Base-by-base conservation (phyloP, 2,329 filamentous ascomycete species). In the Didymella arachidicola region DNA sequence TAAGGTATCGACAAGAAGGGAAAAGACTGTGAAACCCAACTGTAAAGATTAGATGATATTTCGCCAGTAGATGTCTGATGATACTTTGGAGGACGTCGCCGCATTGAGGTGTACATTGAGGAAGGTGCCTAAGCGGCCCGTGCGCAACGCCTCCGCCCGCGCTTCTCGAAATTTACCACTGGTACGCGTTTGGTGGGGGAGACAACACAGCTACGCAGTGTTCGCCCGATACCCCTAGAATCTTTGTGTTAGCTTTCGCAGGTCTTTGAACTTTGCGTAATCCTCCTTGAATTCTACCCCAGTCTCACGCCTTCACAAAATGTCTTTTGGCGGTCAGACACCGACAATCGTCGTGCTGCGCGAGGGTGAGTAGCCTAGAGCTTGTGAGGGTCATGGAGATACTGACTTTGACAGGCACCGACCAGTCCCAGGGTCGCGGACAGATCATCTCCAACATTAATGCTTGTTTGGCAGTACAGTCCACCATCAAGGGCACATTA, bases 381-480 rank as follows among this genome's bases (percentile, higher is more conserved):
- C 64, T 71, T 57, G 41, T 56, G 49, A 18, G 46, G 45, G 27
- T 26, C 18, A 41, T 27, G n/a, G 38, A 63, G 41, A 54, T 56
- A 55, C 70, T 77, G 53, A 76, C 52, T 39, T 44, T 36, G 53
- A 38, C 72, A 97, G 95, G 95, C 73, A 99, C 95, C 82, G 95
- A 99, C 79, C 88, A 93, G 72, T 98, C 95, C 53, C 95, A 99
- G 81, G 95, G 95, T 74, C 95, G 96, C 79, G 93, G 93, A 54
- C 95, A 99, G 82, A 90, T 99, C 73, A 82, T 99, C 72, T 96
- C 94, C 72, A 99, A 99, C 81, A 98, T 99, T 82, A 97, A 97
- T 83, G 95, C 95, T 68, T 99, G 95, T 79, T 84, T 97, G 71
- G 94, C 95, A 25, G 93, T 99, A 39, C 95, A 99, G 82, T 86